Evolutionary conservation across 192 early-diverging fungal species (phyloP).

Genomic region (Coemansia sp.): DNA sequence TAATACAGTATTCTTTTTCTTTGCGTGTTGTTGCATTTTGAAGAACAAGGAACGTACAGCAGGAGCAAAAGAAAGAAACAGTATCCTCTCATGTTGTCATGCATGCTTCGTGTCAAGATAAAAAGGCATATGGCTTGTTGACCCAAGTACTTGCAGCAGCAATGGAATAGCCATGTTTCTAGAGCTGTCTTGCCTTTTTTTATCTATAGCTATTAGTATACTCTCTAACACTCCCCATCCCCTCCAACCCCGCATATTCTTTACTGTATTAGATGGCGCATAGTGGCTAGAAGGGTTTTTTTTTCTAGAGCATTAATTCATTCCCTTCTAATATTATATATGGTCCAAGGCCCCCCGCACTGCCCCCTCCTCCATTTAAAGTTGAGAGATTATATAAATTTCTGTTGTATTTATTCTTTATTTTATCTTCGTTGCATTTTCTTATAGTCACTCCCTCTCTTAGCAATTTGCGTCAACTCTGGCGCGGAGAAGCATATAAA

Average conservation of each 20-base stretch:
- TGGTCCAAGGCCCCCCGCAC: background rate
- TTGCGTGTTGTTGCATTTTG: no score
- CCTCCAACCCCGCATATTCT: background rate
- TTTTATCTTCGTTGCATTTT: background rate
- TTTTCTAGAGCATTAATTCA: no score
- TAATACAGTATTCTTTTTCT: no score
- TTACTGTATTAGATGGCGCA: background rate
- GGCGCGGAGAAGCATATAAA: background rate
- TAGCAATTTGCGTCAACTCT: background rate
- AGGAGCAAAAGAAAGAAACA: no score
- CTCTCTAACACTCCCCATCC: background rate
- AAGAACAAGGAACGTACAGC: no score
- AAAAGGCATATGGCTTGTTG: background rate
- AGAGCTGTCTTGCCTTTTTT: conserved; percentile 1
- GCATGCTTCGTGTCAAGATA: no score
- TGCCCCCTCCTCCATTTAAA: background rate
- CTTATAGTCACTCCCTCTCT: no score
- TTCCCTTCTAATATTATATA: no score
- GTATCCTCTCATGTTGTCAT: no score
- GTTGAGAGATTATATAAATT: background rate
- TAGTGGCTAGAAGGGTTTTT: no score
- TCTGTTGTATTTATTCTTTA: background rate
- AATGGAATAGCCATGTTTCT: no score
- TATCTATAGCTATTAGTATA: background rate
- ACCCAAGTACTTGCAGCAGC: no score